A percentile compares a stretch with the other conserved stretches of the same genome.
phyloP scores from a whole-genome alignment of 73 alveolate genomes.

The Uronychia setigera region DNA sequence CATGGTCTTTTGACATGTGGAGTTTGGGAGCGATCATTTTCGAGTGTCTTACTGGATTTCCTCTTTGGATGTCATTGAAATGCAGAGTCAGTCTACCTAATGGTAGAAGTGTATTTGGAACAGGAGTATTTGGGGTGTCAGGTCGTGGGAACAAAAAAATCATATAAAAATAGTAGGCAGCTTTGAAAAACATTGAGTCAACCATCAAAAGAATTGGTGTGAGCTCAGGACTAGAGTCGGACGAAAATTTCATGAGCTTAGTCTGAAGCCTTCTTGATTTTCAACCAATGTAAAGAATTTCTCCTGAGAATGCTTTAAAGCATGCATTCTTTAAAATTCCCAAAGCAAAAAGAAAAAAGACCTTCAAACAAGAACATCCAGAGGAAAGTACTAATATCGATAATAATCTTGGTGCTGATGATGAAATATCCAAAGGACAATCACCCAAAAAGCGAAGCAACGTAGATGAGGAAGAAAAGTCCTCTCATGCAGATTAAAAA shows the following conservation, averaged over 20 bases:
- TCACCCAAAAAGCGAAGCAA: too few species aligned
- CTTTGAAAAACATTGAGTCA: conserved; percentile 12
- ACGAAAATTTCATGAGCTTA: conserved; percentile 56
- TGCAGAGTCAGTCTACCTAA: conserved; percentile 41
- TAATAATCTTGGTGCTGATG: too few species aligned
- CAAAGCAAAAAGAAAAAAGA: too few species aligned
- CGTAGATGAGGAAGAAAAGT: too few species aligned
- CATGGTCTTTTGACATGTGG: conserved; percentile 83
- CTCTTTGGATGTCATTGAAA: conserved; percentile 75
- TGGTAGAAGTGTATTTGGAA: conserved; percentile 45
- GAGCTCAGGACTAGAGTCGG: conserved; percentile 34
- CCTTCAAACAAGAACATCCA: too few species aligned
- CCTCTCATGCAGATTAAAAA: too few species aligned
- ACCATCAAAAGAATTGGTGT: conserved; percentile 39
- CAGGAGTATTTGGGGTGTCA: conserved; percentile 66
- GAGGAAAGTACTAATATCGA: too few species aligned
- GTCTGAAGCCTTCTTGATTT: conserved; percentile 59
- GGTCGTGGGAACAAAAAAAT: conserved; percentile 62
- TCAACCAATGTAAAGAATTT: conserved; percentile 64
- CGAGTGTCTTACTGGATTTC: conserved; percentile 74
- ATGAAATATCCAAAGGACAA: too few species aligned
- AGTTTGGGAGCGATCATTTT: conserved; percentile 71
- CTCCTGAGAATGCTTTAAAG: conserved; percentile 66
- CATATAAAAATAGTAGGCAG: conserved; percentile 26
- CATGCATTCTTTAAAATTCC: too few species aligned